These are phyloP conservation scores for Leccinum solheimii DNA, from an alignment of 1,284 basidiomycete species.

Conservation along the genomic window DNA sequence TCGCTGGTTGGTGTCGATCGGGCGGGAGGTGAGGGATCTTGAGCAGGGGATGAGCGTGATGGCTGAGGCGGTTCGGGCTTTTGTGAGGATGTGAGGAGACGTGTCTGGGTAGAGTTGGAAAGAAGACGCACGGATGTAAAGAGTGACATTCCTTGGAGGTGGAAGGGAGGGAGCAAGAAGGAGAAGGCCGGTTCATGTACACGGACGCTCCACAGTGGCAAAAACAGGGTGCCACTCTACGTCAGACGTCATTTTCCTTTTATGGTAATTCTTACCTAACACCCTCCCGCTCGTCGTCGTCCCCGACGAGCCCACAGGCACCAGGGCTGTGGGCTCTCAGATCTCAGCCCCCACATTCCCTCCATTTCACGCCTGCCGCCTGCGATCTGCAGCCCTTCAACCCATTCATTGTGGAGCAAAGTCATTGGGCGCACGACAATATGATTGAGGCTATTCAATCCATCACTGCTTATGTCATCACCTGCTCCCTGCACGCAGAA, in stretches of 20 bases:
- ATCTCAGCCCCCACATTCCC: background rate
- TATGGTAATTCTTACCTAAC: slow-evolving; percentile 12
- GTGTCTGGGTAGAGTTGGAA: background rate
- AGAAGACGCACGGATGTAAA: slow-evolving; percentile 14
- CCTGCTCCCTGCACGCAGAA: background rate
- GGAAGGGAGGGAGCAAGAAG: slow-evolving; percentile 6
- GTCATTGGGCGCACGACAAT: background rate
- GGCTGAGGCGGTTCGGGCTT: background rate
- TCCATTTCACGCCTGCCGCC: background rate
- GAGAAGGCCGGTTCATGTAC: slow-evolving; percentile 28
- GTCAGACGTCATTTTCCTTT: slow-evolving; percentile 35
- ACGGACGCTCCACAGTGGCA: slow-evolving; percentile 36
- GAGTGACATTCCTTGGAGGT: slow-evolving; percentile 15
- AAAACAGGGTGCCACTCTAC: slow-evolving; percentile 37
- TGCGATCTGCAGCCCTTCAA: slow-evolving; percentile 1
- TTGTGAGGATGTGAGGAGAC: background rate
- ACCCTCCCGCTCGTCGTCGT: slow-evolving; percentile 6
- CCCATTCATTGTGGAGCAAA: background rate
- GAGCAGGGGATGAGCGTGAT: slow-evolving; percentile 4
- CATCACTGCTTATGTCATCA: background rate
- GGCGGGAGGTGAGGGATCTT: slow-evolving; percentile 21
- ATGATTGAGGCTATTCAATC: background rate
- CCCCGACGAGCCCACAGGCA: slow-evolving; percentile 7
- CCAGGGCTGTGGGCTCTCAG: slow-evolving; percentile 6
- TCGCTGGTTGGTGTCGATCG: slow-evolving; percentile 57